Evolutionary conservation across 2,329 filamentous ascomycete genomes (phyloP), one percentile per base, ranked within the genome.

Genomic region (Clathrospora elynae): DNA sequence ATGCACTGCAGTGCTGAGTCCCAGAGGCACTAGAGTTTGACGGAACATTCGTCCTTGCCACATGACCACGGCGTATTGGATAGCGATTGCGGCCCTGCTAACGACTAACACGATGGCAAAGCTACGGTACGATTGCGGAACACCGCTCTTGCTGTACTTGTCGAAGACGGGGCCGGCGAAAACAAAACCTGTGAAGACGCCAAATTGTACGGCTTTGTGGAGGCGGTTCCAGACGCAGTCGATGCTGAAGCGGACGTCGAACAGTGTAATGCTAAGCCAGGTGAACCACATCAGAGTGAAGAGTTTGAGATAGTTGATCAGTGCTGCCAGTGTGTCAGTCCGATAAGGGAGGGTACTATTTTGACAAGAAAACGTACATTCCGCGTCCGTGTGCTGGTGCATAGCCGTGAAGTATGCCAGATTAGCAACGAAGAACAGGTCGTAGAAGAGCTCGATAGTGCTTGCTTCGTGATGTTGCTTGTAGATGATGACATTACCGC

Each of bases 251-350:
- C 84, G 80, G 23, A 86, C 78, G 63, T 87, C 84, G 59, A 82
- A 85, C 1, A 86, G 67, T 8, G 78, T 77, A 11, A 81, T 78
- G 37, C 82, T 72, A 11, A 85, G 74, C 84, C 84, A 87, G 11
- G 80, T 85, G 45, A 84, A 81, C 83, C 83, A 87, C 10, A 86
- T 70, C 8, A 86, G 71, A 6, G 78, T 70, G 59, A 82, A 75
- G 49, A 79, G 79, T 32, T 79, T 71, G 39, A 80, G 67, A 55
- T 81, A 78, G 35, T 75, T 55, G 35, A 61, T 51, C 4, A 74
- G 53, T 14, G 46, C 54, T 59, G n/a, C 18, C 2, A 6, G 6
- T 13, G 7, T n/a, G 9, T 57, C 13, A 53, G 45, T 35, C 1
- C 10, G 8, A 9, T 4, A 34, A 6, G 9, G 7, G 11, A 7